Evolutionary conservation across 176 grass and related monocot species (phyloP).

Genomic region (Rhynchospora tenuis): DNA sequence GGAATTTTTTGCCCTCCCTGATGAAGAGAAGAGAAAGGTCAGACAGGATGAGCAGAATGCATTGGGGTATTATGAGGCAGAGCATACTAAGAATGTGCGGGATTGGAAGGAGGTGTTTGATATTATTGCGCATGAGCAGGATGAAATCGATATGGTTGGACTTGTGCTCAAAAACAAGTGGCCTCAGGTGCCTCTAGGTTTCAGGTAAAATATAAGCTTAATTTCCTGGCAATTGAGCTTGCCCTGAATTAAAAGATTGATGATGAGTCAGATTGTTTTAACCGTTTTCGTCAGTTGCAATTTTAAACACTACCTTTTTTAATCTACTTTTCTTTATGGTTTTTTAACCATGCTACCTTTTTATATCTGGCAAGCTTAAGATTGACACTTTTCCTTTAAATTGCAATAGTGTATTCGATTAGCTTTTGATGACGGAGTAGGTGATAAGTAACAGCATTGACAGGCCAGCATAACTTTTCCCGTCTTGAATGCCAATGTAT

Average conservation of each 20-base stretch:
- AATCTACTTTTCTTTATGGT: not conserved
- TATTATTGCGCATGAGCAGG: constrained; percentile 29
- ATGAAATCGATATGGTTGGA: not conserved
- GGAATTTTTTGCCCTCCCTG: constrained; percentile 51
- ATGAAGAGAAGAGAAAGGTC: constrained; percentile 37
- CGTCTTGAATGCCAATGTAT: not conserved
- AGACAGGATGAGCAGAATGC: constrained; percentile 46
- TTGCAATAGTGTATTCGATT: not conserved
- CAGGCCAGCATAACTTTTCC: not conserved
- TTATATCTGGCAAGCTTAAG: not conserved
- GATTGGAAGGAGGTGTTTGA: constrained; percentile 99
- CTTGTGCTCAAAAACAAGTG: constrained; percentile 67
- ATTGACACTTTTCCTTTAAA: not conserved
- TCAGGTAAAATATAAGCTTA: constrained; percentile 30
- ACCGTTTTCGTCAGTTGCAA: not conserved
- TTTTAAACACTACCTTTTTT: not conserved
- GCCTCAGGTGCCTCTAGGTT: constrained; percentile 43
- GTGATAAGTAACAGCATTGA: not conserved
- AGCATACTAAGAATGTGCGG: constrained; percentile 91
- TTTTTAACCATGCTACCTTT: not conserved
- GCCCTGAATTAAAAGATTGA: not conserved
- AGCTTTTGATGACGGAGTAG: not conserved
- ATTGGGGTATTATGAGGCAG: constrained; percentile 69
- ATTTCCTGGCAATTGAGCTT: not conserved
- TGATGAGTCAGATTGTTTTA: not conserved